Conservation (phyloP, 768 basidiomycete species). For the Trametes coccinea region DNA sequence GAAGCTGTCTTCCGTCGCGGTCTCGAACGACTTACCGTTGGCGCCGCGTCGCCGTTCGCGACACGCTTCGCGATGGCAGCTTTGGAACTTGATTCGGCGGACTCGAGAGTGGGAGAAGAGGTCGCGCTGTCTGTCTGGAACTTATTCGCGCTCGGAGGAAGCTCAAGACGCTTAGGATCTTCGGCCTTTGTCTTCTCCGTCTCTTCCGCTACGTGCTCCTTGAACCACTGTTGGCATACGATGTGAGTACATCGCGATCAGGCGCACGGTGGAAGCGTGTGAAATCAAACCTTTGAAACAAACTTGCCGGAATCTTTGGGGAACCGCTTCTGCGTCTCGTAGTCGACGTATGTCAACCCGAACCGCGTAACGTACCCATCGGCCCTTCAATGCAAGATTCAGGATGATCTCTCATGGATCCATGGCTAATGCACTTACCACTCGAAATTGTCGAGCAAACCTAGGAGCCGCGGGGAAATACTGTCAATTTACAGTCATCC, state of each 20-base stretch:
- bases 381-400: slow-evolving; percentile 37
- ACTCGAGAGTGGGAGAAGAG: slow-evolving; percentile 13
- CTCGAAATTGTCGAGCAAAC: slow-evolving; percentile 72
- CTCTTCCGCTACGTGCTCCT: slow-evolving; percentile 30
- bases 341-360: slow-evolving; percentile 72
- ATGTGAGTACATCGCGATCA: not conserved
- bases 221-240: slow-evolving; percentile 30
- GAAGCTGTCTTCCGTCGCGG: not conserved
- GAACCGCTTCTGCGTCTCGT: slow-evolving; percentile 62
- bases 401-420: not conserved
- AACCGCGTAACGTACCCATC: slow-evolving; percentile 70
- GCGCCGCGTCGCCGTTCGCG: slow-evolving; percentile 13
- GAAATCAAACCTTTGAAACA: slow-evolving; percentile 47
- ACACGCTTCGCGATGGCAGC: slow-evolving; percentile 8
- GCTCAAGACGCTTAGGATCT: slow-evolving; percentile 4
- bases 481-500: not conserved
- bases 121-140: not conserved
- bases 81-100: not conserved
- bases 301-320: slow-evolving; percentile 65
- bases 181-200: not conserved
- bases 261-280: not conserved
- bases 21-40: slow-evolving; percentile 5
- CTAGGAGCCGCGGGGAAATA: slow-evolving; percentile 30
- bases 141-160: not conserved
- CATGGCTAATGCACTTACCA: slow-evolving; percentile 38